Percentiles rank a stretch among this genome's conserved stretches.
Evolutionary conservation across 305 asterid species (phyloP).

Genomic region (Fraxinus platypoda): DNA sequence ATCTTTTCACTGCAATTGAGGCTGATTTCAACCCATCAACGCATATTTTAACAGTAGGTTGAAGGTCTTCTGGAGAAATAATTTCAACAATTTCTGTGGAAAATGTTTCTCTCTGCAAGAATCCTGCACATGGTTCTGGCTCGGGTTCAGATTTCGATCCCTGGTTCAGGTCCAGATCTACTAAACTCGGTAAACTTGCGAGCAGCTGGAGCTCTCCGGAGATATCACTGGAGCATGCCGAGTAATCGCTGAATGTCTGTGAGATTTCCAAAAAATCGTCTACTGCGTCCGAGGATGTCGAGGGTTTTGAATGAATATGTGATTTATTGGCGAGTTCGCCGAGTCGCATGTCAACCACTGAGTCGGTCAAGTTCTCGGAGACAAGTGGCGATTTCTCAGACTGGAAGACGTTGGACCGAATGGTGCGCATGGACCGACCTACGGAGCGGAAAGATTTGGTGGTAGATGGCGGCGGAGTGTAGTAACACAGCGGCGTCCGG

Average conservation of each 20-base stretch:
- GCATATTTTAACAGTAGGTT: constrained; percentile 32
- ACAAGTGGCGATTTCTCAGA: constrained; percentile 12
- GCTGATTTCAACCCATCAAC: constrained; percentile 35
- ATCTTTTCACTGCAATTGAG: constrained; percentile 33
- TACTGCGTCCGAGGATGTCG: neutral
- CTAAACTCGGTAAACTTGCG: constrained; percentile 16
- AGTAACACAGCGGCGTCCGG: constrained; percentile 33
- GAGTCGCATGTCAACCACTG: constrained; percentile 40
- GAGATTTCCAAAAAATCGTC: constrained; percentile 38
- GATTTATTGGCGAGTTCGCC: constrained; percentile 36
- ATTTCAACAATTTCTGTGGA: constrained; percentile 28
- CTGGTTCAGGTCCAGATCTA: neutral
- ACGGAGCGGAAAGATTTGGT: constrained; percentile 34
- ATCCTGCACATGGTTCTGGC: constrained; percentile 15
- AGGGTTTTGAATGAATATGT: neutral
- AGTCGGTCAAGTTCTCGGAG: constrained; percentile 40
- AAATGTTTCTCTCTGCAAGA: constrained; percentile 24
- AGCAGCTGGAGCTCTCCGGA: constrained; percentile 39
- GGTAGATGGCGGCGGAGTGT: constrained; percentile 44
- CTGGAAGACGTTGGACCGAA: constrained; percentile 47
- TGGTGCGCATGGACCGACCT: constrained; percentile 59
- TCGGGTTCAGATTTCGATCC: neutral
- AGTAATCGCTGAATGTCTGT: constrained; percentile 35
- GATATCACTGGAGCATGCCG: constrained; percentile 49
- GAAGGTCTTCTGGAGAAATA: constrained; percentile 32